These are phyloP conservation scores for Lachnellula subtilissima DNA, from an alignment of 2,329 filamentous ascomycete species.

Conservation along the genomic window DNA sequence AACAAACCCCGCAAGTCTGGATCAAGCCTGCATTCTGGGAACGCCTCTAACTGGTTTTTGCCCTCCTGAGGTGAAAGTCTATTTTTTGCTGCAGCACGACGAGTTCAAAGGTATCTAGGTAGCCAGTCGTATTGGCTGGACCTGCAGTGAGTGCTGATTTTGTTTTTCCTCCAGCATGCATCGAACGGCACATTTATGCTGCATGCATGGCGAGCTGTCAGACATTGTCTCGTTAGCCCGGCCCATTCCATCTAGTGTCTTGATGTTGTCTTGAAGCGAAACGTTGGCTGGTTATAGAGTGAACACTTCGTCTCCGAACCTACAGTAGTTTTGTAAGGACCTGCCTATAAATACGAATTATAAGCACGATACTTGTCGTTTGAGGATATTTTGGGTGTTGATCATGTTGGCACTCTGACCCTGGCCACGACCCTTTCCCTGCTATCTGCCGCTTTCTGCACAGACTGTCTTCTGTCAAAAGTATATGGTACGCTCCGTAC, in stretches of 20 bases:
- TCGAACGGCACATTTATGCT: background rate
- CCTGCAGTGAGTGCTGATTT: background rate
- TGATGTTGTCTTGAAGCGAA: background rate
- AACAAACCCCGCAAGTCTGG: background rate
- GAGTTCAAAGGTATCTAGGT: background rate
- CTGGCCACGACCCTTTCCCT: background rate
- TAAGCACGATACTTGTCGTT: background rate
- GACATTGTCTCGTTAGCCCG: background rate
- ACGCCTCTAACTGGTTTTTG: background rate
- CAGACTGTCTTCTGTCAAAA: background rate
- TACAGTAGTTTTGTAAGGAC: background rate
- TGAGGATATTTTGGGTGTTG: background rate
- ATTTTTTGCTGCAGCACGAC: background rate
- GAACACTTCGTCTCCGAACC: background rate
- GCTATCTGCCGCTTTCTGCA: background rate
- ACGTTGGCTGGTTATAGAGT: background rate
- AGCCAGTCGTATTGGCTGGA: background rate
- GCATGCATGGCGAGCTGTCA: background rate
- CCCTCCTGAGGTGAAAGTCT: background rate
- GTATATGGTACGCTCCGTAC: background rate
- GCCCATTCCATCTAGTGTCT: background rate
- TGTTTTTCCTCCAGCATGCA: background rate
- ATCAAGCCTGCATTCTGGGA: background rate
- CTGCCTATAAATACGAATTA: background rate
- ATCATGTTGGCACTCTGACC: background rate